These are phyloP conservation scores for Ganoderma lingzhi DNA, from an alignment of 1,284 basidiomycete species.

Conservation along the genomic window DNA sequence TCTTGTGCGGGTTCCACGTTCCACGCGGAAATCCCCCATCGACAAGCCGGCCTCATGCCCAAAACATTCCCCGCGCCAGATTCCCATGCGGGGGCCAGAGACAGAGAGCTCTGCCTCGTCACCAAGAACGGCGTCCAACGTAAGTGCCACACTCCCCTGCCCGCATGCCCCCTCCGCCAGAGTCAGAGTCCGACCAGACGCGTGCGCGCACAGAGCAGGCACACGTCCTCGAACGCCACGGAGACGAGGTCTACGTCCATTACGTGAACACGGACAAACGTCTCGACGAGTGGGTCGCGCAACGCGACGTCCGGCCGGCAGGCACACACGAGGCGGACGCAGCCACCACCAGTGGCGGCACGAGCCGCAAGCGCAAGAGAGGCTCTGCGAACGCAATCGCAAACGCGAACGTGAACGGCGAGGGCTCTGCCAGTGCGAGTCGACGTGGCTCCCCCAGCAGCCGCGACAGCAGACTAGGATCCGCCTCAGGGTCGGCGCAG, in stretches of 20 bases:
- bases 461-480: conserved; percentile 10
- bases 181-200: conserved; percentile 5
- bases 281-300: conserved; percentile 78
- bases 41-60: conserved; percentile 35
- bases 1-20: conserved; percentile 17
- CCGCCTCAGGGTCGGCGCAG: conserved; percentile 24
- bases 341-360: conserved; percentile 29
- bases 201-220: conserved; percentile 50
- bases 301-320: conserved; percentile 46
- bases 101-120: conserved; percentile 37
- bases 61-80: conserved; percentile 35
- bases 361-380: conserved; percentile 43
- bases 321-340: conserved; percentile 32
- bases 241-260: conserved; percentile 68
- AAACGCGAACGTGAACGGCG: conserved; percentile 11
- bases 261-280: conserved; percentile 77
- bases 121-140: conserved; percentile 56
- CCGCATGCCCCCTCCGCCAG: not conserved
- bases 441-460: conserved; percentile 25
- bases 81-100: conserved; percentile 24
- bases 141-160: conserved; percentile 38
- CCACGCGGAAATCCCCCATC: conserved; percentile 19
- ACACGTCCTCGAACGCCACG: conserved; percentile 56
- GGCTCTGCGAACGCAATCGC: conserved; percentile 18
- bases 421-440: conserved; percentile 16